Evolutionary conservation across 805 yeast genomes (phyloP), one percentile per base, ranked within the genome.

Genomic region (Candida saitoana): DNA sequence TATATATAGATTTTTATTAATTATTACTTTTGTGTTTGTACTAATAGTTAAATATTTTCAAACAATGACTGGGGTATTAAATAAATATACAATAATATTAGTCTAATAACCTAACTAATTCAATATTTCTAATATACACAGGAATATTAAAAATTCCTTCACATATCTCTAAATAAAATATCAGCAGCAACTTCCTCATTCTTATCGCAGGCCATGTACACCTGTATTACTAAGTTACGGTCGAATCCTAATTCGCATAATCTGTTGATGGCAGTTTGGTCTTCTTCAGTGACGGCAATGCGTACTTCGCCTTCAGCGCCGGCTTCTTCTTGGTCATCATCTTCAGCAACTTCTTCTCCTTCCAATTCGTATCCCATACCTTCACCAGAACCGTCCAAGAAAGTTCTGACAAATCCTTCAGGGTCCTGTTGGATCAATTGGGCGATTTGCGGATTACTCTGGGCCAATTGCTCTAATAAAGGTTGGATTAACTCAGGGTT

Each of bases 151-250:
- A 22, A 19, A 34, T 29, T 24, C 5, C 12, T 24, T 52, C 59
- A 64, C 58, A 62, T 60, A 59, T 69, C 74, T 48, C 74, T 67
- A 54, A 93, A 86, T 53, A 93, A 73, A 57, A 88, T 79, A 68
- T 93, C 93, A 17, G 98, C 99, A 34, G 99, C 89, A 55, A 87
- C 77, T 70, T 91, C 96, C 69, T 93, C 99, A 65, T 93, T 88
- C 69, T 89, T 91, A 57, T 93, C 99, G 65, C 99, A 93, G 33
- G 98, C 98, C 75, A 93, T 82, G 69, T 87, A 93, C 22, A 95
- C 96, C 69, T 90, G 96, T 46, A 89, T 79, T 35, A 87, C 99
- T 43, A 84, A 70, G 51, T 82, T 76, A 51, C 96, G 78, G 51
- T 88, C 96, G 56, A 93, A 93, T 0, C 99, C 99, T 50, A 93